A percentile compares a stretch with the other conserved stretches of the same genome.
Evolutionary conservation across 768 basidiomycete species (phyloP).

Genomic region (Pleurotus giganteus): DNA sequence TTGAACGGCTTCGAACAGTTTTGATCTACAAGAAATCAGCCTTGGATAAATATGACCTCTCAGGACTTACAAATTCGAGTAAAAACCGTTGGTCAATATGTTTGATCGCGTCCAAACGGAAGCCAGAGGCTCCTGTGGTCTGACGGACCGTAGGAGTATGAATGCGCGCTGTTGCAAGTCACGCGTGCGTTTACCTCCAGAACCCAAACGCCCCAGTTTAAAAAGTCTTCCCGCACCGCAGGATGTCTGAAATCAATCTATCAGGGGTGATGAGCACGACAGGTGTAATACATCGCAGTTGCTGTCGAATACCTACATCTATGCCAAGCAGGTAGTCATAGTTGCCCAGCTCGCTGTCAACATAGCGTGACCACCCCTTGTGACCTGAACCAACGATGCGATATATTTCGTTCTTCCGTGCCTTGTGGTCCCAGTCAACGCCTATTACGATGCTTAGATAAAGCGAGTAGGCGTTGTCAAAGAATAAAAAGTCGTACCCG

Average conservation of each 20-base stretch:
- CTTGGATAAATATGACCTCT: background rate
- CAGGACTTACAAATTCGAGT: slow-evolving; percentile 57
- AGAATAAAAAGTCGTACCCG: slow-evolving; percentile 42
- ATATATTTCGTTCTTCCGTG: slow-evolving; percentile 63
- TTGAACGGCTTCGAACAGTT: slow-evolving; percentile 42
- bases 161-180: background rate
- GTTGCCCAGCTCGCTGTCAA: slow-evolving; percentile 84
- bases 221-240: slow-evolving; percentile 70
- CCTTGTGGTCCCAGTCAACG: slow-evolving; percentile 79
- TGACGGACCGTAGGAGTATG: slow-evolving; percentile 23
- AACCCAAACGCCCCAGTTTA: slow-evolving; percentile 80
- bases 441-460: slow-evolving; percentile 37
- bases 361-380: slow-evolving; percentile 79
- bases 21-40: slow-evolving; percentile 40
- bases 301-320: slow-evolving; percentile 64
- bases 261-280: no score
- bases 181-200: slow-evolving; percentile 35
- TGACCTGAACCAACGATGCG: slow-evolving; percentile 65
- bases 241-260: slow-evolving; percentile 86
- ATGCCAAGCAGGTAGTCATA: slow-evolving; percentile 81
- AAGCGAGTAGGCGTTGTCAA: background rate
- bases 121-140: slow-evolving; percentile 71
- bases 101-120: slow-evolving; percentile 89
- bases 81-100: slow-evolving; percentile 77
- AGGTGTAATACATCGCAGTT: no score